These are phyloP conservation scores for Cyclospora cayetanensis DNA, from an alignment of 169 alveolate genomes.

Conservation along the genomic window DNA sequence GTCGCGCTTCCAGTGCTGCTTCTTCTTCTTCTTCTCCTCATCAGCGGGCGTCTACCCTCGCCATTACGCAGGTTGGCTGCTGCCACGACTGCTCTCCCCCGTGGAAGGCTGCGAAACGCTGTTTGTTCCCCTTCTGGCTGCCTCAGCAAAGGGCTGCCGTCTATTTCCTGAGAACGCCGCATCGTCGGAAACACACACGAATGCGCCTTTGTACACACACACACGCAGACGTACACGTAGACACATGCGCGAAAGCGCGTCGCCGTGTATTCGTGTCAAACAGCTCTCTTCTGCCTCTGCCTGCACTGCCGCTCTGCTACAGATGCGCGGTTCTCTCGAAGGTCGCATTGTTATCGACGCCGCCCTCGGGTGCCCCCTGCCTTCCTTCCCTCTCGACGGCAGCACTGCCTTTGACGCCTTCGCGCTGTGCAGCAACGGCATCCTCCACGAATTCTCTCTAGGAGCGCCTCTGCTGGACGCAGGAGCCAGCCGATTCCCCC, in stretches of 20 bases:
- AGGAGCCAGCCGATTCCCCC: neutral
- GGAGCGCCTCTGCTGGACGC: neutral
- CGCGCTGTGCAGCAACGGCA: constrained; percentile 21
- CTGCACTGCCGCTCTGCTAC: constrained; percentile 5
- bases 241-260: no score
- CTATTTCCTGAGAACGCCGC: no score
- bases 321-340: constrained; percentile 26
- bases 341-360: constrained; percentile 18
- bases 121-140: no score
- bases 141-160: no score
- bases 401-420: neutral
- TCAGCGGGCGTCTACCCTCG: neutral
- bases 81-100: neutral
- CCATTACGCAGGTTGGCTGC: constrained; percentile 28
- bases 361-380: neutral
- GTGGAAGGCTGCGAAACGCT: no score
- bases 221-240: no score
- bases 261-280: no score
- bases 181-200: no score
- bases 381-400: neutral
- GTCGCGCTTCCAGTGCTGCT: neutral
- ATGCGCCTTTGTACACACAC: no score
- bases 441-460: neutral
- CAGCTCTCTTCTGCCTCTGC: constrained; percentile 10
- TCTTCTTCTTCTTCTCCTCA: neutral